A percentile compares a stretch with the other conserved stretches of the same genome.
These are phyloP conservation scores for Fusarium drepaniforme DNA, from an alignment of 2,329 filamentous ascomycete genomes.

Conservation along the genomic window DNA sequence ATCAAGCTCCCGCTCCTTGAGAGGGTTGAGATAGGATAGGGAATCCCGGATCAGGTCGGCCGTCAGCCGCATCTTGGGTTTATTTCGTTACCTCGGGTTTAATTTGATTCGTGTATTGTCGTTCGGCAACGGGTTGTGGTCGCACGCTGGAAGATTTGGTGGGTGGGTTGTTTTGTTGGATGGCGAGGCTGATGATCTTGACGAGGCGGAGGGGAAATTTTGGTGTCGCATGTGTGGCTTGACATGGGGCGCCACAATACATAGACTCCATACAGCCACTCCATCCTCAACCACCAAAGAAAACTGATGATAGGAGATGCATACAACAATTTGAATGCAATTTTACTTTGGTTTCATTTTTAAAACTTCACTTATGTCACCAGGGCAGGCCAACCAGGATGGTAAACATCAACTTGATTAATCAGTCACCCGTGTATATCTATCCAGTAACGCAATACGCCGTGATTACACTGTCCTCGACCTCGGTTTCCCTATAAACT, in stretches of 20 bases:
- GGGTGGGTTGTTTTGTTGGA: slow-evolving; percentile 26
- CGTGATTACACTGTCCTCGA: slow-evolving; percentile 25
- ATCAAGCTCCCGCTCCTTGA: slow-evolving; percentile 99
- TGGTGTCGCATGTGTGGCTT: slow-evolving; percentile 33
- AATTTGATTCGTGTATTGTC: not conserved
- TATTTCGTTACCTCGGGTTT: slow-evolving; percentile 41
- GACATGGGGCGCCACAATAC: slow-evolving; percentile 29
- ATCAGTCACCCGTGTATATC: not conserved
- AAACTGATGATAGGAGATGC: not conserved
- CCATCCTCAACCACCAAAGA: not conserved
- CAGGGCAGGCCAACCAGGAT: not conserved
- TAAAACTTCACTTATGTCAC: not conserved
- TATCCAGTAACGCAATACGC: slow-evolving; percentile 1
- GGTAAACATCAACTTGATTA: not conserved
- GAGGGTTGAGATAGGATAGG: slow-evolving; percentile 97
- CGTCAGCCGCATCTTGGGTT: slow-evolving; percentile 86
- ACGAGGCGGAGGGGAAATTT: slow-evolving; percentile 51
- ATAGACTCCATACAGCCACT: slow-evolving; percentile 19
- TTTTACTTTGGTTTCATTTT: not conserved
- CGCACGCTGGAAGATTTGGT: slow-evolving; percentile 1
- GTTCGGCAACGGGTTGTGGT: not conserved
- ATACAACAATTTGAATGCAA: not conserved
- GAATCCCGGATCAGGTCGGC: slow-evolving; percentile 94
- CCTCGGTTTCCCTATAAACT: slow-evolving; percentile 16
- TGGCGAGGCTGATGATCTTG: slow-evolving; percentile 47